Base-by-base conservation (phyloP, 805 yeast species). In the Candida sphagnicola region DNA sequence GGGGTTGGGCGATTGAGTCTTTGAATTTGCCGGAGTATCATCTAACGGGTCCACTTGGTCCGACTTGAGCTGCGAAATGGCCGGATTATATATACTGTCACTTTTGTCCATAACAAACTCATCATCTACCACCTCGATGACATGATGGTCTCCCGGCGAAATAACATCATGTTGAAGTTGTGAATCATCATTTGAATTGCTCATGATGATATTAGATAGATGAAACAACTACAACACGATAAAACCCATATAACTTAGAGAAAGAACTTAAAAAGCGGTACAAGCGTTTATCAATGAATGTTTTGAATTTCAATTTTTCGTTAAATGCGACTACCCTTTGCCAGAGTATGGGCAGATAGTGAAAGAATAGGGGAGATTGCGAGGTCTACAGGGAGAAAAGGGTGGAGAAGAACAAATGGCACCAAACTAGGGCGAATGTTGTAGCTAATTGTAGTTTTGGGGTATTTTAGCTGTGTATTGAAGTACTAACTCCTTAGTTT, bases 1-100 rank as follows among this genome's bases (percentile, higher is more conserved):
- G 14, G 29, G 29, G 12, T 26, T 26, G 29, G 29, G 29, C n/a
- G 29, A 26, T n/a, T 26, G 29, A 5, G 29, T 26, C 13, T 26
- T 26, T n/a, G 29, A 26, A 13, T 26, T 26, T 8, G 29, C n/a
- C 6, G n/a, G 15, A 5, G 15, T 10, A 26, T 26, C 15, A n/a
- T 26, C 29, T 13, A 26, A 26, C 14, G 29, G 29, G 15, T 26
- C 29, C 5, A 26, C 15, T 5, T 26, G 29, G 15, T 26, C 29
- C 15, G 29, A 26, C 13, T 26, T 26, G 15, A n/a, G 15, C 6
- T 26, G n/a, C 5, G 29, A 8, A 5, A 10, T 5, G 15, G 6
- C 13, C 6, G 12, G 15, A 26, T 26, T 13, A 11, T 8, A 8
- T 8, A 21, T 11, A 8, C 25, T 11, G 25, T 21, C 25, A 11